A percentile compares a stretch with the other conserved stretches of the same genome.
These are phyloP conservation scores for Raphidocelis subcapitata DNA, from an alignment of 139 green algal genomes.

Conservation along the genomic window DNA sequence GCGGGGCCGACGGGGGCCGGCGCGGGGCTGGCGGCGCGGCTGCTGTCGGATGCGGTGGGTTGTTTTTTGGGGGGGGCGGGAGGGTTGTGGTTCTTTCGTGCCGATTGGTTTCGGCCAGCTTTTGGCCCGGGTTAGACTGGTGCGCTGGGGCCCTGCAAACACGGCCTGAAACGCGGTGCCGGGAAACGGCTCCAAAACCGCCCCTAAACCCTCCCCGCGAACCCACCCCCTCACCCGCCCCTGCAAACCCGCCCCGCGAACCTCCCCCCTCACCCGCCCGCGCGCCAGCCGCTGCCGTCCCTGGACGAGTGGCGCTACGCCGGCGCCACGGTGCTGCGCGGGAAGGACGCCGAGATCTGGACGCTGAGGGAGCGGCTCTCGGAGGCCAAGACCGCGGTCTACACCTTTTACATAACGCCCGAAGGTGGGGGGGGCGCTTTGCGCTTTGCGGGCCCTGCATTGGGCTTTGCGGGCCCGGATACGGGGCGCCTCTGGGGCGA, in stretches of 20 bases:
- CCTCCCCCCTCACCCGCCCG: background rate
- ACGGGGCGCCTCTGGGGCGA: background rate
- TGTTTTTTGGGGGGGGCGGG: no score
- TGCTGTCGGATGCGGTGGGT: slow-evolving; percentile 11
- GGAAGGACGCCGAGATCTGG: slow-evolving; percentile 26
- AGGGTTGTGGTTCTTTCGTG: no score
- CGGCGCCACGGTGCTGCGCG: slow-evolving; percentile 23
- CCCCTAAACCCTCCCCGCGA: no score
- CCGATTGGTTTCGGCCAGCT: no score
- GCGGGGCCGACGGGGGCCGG: slow-evolving; percentile 22
- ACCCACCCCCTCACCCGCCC: no score
- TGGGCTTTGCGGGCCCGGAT: no score
- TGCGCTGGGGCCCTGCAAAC: no score
- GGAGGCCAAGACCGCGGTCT: slow-evolving; percentile 45
- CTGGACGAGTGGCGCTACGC: slow-evolving; percentile 34
- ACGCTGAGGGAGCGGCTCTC: slow-evolving; percentile 16
- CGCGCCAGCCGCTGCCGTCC: slow-evolving; percentile 41
- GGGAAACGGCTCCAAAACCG: no score
- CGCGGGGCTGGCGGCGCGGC: background rate
- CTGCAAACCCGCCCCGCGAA: no score
- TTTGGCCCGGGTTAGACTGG: no score
- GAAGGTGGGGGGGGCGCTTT: slow-evolving; percentile 7
- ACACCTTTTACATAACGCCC: slow-evolving; percentile 46
- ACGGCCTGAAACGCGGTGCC: no score
- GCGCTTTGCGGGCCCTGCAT: background rate